These are phyloP conservation scores for Theileria orientalis DNA, from an alignment of 169 alveolate species.

Conservation along the genomic window DNA sequence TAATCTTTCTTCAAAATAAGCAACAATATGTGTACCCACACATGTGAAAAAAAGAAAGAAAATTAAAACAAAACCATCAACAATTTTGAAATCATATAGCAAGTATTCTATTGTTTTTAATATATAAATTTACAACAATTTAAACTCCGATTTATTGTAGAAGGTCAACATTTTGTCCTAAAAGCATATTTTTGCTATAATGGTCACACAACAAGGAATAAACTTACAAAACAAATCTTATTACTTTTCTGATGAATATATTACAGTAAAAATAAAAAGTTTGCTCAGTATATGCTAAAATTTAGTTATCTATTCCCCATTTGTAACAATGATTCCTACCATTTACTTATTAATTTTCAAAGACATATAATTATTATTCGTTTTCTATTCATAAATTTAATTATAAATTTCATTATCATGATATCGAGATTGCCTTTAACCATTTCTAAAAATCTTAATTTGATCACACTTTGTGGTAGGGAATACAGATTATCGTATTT, in stretches of 20 bases:
- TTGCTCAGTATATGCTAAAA: neutral
- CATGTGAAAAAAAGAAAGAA: slow-evolving; percentile 11
- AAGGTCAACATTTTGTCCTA: neutral
- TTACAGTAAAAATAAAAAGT: neutral
- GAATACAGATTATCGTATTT: neutral
- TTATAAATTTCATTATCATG: neutral
- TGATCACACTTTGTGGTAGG: neutral
- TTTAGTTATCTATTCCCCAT: slow-evolving; percentile 7
- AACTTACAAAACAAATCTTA: neutral
- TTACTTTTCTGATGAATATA: neutral
- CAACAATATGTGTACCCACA: neutral
- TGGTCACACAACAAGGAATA: neutral
- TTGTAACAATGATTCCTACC: neutral
- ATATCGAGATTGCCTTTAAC: neutral
- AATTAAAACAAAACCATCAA: neutral
- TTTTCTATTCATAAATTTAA: neutral
- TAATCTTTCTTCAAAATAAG: neutral
- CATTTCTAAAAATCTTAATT: neutral
- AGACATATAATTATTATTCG: neutral
- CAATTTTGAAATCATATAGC: neutral
- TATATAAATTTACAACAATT: too few relatives aligned
- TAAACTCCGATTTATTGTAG: neutral
- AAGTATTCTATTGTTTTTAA: too few relatives aligned
- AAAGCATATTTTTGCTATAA: neutral
- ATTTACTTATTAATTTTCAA: neutral